Conservation (phyloP, 768 basidiomycete species). For the Suillus weaverae region DNA sequence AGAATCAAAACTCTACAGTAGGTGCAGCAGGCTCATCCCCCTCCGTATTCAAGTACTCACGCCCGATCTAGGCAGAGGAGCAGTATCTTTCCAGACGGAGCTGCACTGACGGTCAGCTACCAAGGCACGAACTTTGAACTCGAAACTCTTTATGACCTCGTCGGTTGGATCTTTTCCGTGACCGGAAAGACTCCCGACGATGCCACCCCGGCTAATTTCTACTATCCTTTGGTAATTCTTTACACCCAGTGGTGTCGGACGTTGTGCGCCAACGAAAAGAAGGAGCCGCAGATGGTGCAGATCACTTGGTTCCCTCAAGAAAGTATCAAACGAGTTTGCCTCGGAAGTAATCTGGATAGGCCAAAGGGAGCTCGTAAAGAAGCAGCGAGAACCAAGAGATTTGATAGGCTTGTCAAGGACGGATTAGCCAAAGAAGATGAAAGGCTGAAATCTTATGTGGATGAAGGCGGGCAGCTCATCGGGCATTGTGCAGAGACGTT, state of each 20-base stretch:
- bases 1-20: neutral
- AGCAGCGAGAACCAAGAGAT: neutral
- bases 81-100: neutral
- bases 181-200: neutral
- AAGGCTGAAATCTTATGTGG: no score
- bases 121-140: neutral
- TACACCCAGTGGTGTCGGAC: neutral
- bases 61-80: neutral
- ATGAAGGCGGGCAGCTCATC: no score
- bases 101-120: neutral
- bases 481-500: no score
- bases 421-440: no score
- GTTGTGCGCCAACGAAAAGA: neutral
- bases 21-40: neutral
- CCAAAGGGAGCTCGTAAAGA: neutral
- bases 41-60: neutral
- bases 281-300: neutral
- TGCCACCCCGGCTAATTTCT: neutral
- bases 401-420: no score
- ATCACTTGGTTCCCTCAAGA: slow-evolving; percentile 5
- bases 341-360: neutral
- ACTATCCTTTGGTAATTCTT: neutral
- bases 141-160: neutral
- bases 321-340: neutral
- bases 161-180: slow-evolving; percentile 9